Evolutionary conservation across 2,329 filamentous ascomycete species (phyloP).

Genomic region (Fusarium oligoseptatum): DNA sequence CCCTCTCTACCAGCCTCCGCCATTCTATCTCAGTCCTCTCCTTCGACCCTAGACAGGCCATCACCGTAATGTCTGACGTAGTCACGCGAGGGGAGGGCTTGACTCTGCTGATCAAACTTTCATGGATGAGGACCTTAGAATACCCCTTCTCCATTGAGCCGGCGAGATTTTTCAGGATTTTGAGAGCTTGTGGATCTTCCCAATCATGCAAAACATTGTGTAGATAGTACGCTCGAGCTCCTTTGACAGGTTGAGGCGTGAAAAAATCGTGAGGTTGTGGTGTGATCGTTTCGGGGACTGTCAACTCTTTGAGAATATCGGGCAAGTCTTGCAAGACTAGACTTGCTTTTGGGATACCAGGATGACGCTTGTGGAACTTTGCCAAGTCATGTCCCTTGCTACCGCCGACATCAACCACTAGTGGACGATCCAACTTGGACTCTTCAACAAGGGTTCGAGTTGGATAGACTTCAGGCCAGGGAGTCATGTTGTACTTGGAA

Average conservation of each 20-base stretch:
- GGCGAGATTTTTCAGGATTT: slow-evolving; percentile 48
- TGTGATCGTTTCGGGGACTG: slow-evolving; percentile 43
- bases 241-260: slow-evolving; percentile 55
- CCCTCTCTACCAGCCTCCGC: slow-evolving; percentile 42
- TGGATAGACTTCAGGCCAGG: slow-evolving; percentile 54
- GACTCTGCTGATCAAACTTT: slow-evolving; percentile 50
- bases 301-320: slow-evolving; percentile 48
- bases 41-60: slow-evolving; percentile 48
- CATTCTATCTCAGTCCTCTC: slow-evolving; percentile 52
- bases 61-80: slow-evolving; percentile 52
- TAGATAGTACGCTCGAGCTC: slow-evolving; percentile 59
- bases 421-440: slow-evolving; percentile 44
- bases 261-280: slow-evolving; percentile 52
- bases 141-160: slow-evolving; percentile 50
- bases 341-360: slow-evolving; percentile 41
- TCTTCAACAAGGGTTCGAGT: slow-evolving; percentile 47
- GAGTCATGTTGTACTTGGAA: slow-evolving; percentile 53
- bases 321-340: slow-evolving; percentile 54
- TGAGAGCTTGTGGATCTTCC: slow-evolving; percentile 54
- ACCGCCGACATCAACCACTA: slow-evolving; percentile 54
- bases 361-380: slow-evolving; percentile 49
- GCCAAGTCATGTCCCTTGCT: slow-evolving; percentile 54
- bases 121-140: slow-evolving; percentile 54
- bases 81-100: slow-evolving; percentile 49
- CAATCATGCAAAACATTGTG: slow-evolving; percentile 65